Percentiles rank a stretch among this genome's conserved stretches.
These are phyloP conservation scores for Discostella stelligeroides DNA, from an alignment of 108 stramenopile species.

Conservation along the genomic window DNA sequence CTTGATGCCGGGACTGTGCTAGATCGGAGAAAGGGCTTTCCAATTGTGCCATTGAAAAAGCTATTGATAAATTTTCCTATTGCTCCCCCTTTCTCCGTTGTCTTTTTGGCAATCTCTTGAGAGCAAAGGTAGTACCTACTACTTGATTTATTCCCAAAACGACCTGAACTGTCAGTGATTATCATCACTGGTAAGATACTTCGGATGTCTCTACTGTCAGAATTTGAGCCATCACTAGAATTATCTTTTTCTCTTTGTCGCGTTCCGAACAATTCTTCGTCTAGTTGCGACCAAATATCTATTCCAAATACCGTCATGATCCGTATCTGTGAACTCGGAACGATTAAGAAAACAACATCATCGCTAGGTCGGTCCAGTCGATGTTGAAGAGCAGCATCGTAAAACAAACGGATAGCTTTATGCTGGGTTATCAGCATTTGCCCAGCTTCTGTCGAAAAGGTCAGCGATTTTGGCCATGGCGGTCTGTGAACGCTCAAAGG, in stretches of 20 bases:
- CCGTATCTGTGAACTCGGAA: conserved; percentile 64
- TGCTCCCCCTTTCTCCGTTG: conserved; percentile 16
- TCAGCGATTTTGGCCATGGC: conserved; percentile 26
- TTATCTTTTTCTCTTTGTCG: background rate
- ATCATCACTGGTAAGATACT: conserved; percentile 54
- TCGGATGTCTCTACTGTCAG: conserved; percentile 3
- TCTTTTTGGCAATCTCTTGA: conserved; percentile 21
- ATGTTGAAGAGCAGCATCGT: conserved; percentile 44
- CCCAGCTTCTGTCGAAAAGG: conserved; percentile 18
- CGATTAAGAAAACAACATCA: conserved; percentile 65
- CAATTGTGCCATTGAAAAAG: conserved; percentile 40
- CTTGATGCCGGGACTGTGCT: background rate
- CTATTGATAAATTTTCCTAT: conserved; percentile 47
- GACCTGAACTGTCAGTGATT: conserved; percentile 56
- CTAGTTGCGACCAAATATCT: conserved; percentile 71
- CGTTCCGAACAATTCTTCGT: conserved; percentile 42
- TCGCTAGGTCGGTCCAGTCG: conserved; percentile 21
- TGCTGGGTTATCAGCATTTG: conserved; percentile 25
- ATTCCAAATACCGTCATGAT: conserved; percentile 73
- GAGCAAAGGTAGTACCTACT: conserved; percentile 58
- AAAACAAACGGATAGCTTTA: conserved; percentile 50
- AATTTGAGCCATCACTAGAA: conserved; percentile 20
- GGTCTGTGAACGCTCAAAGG: background rate
- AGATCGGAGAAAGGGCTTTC: conserved; percentile 34
- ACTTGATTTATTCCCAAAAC: conserved; percentile 22